phyloP scores from a whole-genome alignment of 2,329 filamentous ascomycete genomes.

The Stromatinia cepivora region DNA sequence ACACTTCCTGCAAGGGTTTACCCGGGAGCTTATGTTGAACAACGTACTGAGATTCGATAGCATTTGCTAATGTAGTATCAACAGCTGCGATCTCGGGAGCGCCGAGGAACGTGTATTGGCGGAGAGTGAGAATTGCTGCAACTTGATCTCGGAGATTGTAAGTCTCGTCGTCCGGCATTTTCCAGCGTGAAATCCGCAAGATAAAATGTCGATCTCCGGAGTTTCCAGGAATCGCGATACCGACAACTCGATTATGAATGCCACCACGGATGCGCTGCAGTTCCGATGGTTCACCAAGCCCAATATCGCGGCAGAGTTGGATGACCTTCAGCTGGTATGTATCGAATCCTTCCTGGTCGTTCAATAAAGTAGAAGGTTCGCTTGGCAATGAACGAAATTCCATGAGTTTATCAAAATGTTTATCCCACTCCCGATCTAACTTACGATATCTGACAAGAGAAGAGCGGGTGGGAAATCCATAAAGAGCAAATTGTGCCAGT shows the following conservation, averaged over 20 bases:
- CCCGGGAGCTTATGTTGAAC: conserved; percentile 28
- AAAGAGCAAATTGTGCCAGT: background rate
- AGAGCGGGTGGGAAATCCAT: background rate
- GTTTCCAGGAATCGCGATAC: conserved; percentile 7
- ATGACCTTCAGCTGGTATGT: conserved; percentile 27
- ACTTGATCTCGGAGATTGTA: conserved; percentile 28
- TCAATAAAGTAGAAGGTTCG: background rate
- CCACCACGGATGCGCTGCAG: conserved; percentile 30
- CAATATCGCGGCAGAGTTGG: conserved; percentile 29
- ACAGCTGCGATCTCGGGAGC: conserved; percentile 24
- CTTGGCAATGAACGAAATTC: background rate
- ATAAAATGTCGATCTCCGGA: background rate
- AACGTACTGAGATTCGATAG: conserved; percentile 26
- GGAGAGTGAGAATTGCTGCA: conserved; percentile 17
- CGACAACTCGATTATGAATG: conserved; percentile 29
- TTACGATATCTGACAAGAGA: background rate
- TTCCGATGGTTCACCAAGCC: conserved; percentile 21
- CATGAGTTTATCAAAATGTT: background rate
- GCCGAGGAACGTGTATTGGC: conserved; percentile 11
- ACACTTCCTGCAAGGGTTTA: background rate
- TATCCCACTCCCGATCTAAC: background rate
- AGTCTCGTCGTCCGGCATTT: accelerated
- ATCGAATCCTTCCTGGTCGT: background rate
- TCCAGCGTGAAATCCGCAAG: background rate
- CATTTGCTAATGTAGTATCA: conserved; percentile 28